Evolutionary conservation across 140 eudicot species (phyloP), one percentile per base, ranked within the genome.

Genomic region (Ambrosia hybrid): DNA sequence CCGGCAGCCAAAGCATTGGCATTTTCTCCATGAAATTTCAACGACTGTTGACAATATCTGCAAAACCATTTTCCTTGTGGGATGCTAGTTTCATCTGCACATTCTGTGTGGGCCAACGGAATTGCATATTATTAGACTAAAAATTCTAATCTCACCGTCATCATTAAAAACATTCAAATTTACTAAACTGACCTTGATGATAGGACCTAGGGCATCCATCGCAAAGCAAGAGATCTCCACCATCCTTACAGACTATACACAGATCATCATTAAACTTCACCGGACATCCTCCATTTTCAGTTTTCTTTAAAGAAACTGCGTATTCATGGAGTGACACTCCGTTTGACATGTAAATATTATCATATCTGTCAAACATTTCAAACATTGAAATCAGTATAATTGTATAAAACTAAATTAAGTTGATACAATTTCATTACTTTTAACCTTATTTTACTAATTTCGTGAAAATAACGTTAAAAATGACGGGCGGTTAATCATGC

Each of bases 201-300:
- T 86, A 94, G 78, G 97, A 88, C 79, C 99, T 90, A 43, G 97
- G 99, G 73, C 97, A 94, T 74, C 90, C 96, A 80, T 90, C 97
- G 84, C 99, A 90, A 57, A 94, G 92, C 83, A 94, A 74, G 39
- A 94, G 96, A 67, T 86, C 80, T 59, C 97, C 99, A 83, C 99
- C 99, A 79, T 94, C 96, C 39, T 83, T 86, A 82, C 99, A 94
- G 33, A 90, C 82, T 79, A 70, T 77, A 89, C 99, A 94, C 66
- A 86, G 51, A 48, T 94, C 91, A 86, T 93, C 96, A 78, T 82
- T 94, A 59, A 58, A 83, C 66, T 78, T 90, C 2, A 64, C 59
- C 41, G 88, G 58, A 68, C 72, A 64, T 71, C 14, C 79, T 38
- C 84, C 14, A 41, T 51, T 61, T 62, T 77, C 86, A 13, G 81